Percentiles rank a stretch among this genome's conserved stretches.
Conservation (phyloP, 352 stramenopile species). For the Pythium phragmiticola region DNA sequence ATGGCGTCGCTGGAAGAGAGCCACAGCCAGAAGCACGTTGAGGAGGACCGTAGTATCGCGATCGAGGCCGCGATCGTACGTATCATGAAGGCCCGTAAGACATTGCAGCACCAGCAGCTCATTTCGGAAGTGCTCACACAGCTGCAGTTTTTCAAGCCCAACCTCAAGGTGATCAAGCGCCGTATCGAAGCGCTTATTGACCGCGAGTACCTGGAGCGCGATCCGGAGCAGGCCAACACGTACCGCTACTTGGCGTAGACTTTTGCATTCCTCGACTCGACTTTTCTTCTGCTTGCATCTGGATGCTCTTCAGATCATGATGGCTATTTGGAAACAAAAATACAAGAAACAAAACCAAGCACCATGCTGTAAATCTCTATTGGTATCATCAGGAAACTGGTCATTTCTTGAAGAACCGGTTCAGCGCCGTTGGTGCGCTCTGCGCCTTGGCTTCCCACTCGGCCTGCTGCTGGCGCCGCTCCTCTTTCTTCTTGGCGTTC, state of each 20-base stretch:
- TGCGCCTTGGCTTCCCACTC: constrained; percentile 82
- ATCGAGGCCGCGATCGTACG: constrained; percentile 99
- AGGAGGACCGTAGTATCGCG: constrained; percentile 95
- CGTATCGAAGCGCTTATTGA: constrained; percentile 98
- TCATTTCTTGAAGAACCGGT: constrained; percentile 89
- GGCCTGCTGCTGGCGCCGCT: constrained; percentile 67
- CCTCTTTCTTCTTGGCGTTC: constrained; percentile 71
- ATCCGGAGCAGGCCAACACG: constrained; percentile 93
- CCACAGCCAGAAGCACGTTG: constrained; percentile 97
- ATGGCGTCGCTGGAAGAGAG: constrained; percentile 98
- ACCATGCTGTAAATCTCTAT: constrained; percentile 16
- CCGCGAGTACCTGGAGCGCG: constrained; percentile 97
- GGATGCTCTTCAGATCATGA: background rate
- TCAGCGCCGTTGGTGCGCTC: constrained; percentile 73
- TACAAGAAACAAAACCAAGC: constrained; percentile 12
- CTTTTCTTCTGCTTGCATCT: background rate
- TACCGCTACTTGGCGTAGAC: constrained; percentile 95
- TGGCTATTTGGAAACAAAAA: constrained; percentile 1
- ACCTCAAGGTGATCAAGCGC: constrained; percentile 97
- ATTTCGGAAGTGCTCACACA: constrained; percentile 98
- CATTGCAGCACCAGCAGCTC: constrained; percentile 96
- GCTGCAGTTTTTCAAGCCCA: constrained; percentile 98
- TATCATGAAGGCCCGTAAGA: constrained; percentile 99
- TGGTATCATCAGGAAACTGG: constrained; percentile 19
- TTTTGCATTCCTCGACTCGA: background rate